Percentiles rank a stretch among this genome's conserved stretches.
Conservation (phyloP, 108 stramenopile genomes). For the Stephanodiscus minutulus region DNA sequence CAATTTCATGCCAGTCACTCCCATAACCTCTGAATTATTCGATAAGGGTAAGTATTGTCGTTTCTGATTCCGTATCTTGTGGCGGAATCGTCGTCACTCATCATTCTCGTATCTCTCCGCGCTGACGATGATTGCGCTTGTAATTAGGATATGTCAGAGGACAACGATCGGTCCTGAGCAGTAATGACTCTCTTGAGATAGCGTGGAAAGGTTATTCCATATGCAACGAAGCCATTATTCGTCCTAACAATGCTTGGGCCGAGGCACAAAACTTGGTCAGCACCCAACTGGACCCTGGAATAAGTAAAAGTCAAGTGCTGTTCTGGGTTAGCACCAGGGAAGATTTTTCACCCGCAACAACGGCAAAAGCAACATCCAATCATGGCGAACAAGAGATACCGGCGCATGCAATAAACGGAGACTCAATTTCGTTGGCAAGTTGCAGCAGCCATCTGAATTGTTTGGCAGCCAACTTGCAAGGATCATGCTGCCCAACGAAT, state of each 20-base stretch:
- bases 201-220: slow-evolving; percentile 81
- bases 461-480: slow-evolving; percentile 26
- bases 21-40: slow-evolving; percentile 69
- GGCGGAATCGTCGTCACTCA: neutral
- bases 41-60: slow-evolving; percentile 33
- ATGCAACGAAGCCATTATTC: slow-evolving; percentile 71
- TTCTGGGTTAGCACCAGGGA: slow-evolving; percentile 68
- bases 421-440: slow-evolving; percentile 29
- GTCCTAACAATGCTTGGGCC: slow-evolving; percentile 72
- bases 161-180: slow-evolving; percentile 37
- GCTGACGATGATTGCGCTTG: neutral
- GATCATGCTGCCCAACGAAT: slow-evolving; percentile 62
- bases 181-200: slow-evolving; percentile 56
- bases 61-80: neutral
- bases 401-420: neutral
- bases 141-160: slow-evolving; percentile 54
- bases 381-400: neutral
- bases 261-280: slow-evolving; percentile 69
- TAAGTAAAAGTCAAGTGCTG: slow-evolving; percentile 83
- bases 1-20: slow-evolving; percentile 84
- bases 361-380: slow-evolving; percentile 1
- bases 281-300: slow-evolving; percentile 68
- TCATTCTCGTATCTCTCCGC: neutral
- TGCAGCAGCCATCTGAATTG: slow-evolving; percentile 52
- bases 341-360: slow-evolving; percentile 50